Conservation (phyloP, 2,329 filamentous ascomycete genomes). For the Cercospora sp. region DNA sequence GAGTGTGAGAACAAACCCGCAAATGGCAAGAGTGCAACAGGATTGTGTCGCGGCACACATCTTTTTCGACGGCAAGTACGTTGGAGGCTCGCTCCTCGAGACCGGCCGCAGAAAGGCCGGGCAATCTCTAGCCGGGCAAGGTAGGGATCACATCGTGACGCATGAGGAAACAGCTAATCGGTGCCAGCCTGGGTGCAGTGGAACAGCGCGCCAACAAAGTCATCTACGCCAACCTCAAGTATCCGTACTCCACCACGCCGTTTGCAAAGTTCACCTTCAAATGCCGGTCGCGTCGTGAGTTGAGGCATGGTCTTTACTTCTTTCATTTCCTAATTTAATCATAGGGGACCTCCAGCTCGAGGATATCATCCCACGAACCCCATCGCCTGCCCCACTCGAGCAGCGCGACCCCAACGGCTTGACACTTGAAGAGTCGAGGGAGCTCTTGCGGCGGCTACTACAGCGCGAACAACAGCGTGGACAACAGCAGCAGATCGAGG, state of each 20-base stretch:
- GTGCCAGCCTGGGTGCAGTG: slow-evolving; percentile 13
- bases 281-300: slow-evolving; percentile 34
- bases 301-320: not conserved
- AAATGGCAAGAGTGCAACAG: not conserved
- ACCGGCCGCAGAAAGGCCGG: slow-evolving; percentile 28
- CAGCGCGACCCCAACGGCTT: slow-evolving; percentile 32
- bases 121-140: slow-evolving; percentile 29
- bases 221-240: not conserved
- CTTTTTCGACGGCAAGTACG: slow-evolving; percentile 25
- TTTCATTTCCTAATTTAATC: slow-evolving; percentile 4
- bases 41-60: slow-evolving; percentile 13
- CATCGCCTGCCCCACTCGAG: slow-evolving; percentile 31
- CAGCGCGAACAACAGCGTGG: slow-evolving; percentile 16
- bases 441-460: slow-evolving; percentile 25
- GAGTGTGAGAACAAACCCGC: not conserved
- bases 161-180: not conserved
- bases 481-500: not conserved
- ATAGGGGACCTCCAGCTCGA: slow-evolving; percentile 35
- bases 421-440: slow-evolving; percentile 28
- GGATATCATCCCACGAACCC: slow-evolving; percentile 31
- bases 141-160: slow-evolving; percentile 9
- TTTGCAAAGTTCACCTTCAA: slow-evolving; percentile 30
- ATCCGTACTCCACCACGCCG: slow-evolving; percentile 25
- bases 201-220: not conserved
- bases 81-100: not conserved